Conservation (phyloP, 768 basidiomycete species). For the Mrakia frigida region DNA sequence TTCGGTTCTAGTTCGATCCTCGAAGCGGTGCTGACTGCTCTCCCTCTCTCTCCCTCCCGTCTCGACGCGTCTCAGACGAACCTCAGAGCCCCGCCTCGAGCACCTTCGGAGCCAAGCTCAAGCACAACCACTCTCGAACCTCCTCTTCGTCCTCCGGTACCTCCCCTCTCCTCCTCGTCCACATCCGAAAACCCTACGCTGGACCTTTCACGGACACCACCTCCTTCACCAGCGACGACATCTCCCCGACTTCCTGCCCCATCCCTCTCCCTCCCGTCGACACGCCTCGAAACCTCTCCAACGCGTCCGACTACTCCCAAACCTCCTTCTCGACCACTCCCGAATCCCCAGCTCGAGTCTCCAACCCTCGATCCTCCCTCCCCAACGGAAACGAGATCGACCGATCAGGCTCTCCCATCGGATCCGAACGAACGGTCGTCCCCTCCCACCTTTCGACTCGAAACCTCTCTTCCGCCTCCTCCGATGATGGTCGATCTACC, state of each 20-base stretch:
- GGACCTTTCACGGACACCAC: constrained; percentile 13
- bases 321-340: neutral
- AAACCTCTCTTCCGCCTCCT: constrained; percentile 4
- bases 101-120: neutral
- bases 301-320: constrained; percentile 7
- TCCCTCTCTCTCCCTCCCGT: neutral
- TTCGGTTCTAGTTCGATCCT: neutral
- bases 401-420: constrained; percentile 1
- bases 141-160: neutral
- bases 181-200: constrained; percentile 17
- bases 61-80: neutral
- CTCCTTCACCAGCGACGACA: neutral
- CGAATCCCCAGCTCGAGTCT: neutral
- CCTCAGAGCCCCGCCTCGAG: neutral
- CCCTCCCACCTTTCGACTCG: neutral
- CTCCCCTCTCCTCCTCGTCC: constrained; percentile 8
- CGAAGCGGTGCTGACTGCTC: neutral
- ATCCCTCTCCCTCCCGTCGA: constrained; percentile 17
- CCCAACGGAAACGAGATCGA: neutral
- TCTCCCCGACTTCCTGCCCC: constrained; percentile 20
- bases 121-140: neutral
- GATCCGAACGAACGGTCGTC: constrained; percentile 7
- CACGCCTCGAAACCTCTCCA: constrained; percentile 2
- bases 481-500: neutral
- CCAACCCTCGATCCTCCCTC: neutral